Percentiles rank a stretch among this genome's conserved stretches.
These are phyloP conservation scores for Pterula multifida DNA, from an alignment of 1,284 basidiomycete genomes.

Conservation along the genomic window DNA sequence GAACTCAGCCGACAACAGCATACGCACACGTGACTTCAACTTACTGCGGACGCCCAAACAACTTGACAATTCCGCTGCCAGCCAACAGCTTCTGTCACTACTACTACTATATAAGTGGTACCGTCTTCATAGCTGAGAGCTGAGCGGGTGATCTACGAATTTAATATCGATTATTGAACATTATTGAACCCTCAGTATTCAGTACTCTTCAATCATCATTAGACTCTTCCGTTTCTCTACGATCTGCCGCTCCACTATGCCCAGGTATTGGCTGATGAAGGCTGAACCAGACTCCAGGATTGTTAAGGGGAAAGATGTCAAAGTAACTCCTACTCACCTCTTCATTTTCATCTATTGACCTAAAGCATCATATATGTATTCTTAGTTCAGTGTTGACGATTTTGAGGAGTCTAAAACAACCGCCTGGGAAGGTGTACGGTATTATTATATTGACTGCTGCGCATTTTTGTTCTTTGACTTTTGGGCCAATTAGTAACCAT, in stretches of 20 bases:
- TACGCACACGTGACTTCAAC: not conserved
- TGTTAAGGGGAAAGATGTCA: constrained; percentile 85
- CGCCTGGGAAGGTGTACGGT: constrained; percentile 76
- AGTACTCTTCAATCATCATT: too few species aligned
- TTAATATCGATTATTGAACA: too few species aligned
- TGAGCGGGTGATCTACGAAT: too few species aligned
- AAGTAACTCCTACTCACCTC: constrained; percentile 33
- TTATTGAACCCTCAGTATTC: too few species aligned
- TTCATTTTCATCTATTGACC: constrained; percentile 5
- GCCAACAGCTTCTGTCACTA: too few species aligned
- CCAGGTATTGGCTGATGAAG: constrained; percentile 74
- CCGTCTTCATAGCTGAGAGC: too few species aligned
- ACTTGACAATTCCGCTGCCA: too few species aligned
- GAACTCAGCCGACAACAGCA: not conserved
- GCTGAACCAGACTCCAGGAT: constrained; percentile 83
- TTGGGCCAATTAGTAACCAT: constrained; percentile 48
- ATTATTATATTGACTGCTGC: not conserved
- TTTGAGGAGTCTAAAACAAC: constrained; percentile 69
- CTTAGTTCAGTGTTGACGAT: constrained; percentile 88
- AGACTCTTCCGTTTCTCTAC: not conserved
- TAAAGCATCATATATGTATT: constrained; percentile 7
- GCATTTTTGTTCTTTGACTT: not conserved
- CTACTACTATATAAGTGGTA: too few species aligned
- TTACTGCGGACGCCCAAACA: not conserved
- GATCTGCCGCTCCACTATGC: not conserved